Evolutionary conservation across 805 yeast species (phyloP), one percentile per base, ranked within the genome.

Genomic region (Wickerhamiella brachini): DNA sequence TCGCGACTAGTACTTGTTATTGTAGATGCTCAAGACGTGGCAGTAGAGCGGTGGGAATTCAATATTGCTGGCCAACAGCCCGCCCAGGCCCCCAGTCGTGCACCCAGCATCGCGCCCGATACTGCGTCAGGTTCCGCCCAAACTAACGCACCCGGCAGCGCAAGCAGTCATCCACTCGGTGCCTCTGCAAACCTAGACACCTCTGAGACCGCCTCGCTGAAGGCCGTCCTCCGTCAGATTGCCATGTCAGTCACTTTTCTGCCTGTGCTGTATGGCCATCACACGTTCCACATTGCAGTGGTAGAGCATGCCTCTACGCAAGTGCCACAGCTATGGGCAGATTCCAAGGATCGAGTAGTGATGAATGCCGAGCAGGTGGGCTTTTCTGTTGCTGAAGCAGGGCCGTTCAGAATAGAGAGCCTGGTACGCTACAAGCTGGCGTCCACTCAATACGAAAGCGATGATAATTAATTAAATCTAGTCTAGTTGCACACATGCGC

Each of bases 41-140:
- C 74, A 2, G 80, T 81, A 2, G 97, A 89, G 64, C 69, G 86
- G 50, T 89, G 97, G 97, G 85, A 85, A 60, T 89, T 89, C 61
- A 77, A 78, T 56, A 69, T 87, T 6, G 76, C n/a, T n/a, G n/a
- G n/a, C n/a, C n/a, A n/a, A n/a, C n/a, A n/a, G n/a, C n/a, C n/a
- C n/a, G n/a, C n/a, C n/a, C n/a, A n/a, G n/a, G n/a, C n/a, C n/a
- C n/a, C n/a, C n/a, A n/a, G n/a, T n/a, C n/a, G n/a, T n/a, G n/a
- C n/a, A n/a, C n/a, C n/a, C n/a, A n/a, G n/a, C n/a, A n/a, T n/a
- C n/a, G n/a, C n/a, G n/a, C n/a, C n/a, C n/a, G n/a, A n/a, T n/a
- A n/a, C n/a, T n/a, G n/a, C n/a, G n/a, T n/a, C n/a, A n/a, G n/a
- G n/a, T n/a, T n/a, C n/a, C n/a, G n/a, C n/a, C n/a, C n/a, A n/a